Evolutionary conservation across 768 basidiomycete species (phyloP), one percentile per base, ranked within the genome.

Genomic region (Lepiota brunneoincarnata): DNA sequence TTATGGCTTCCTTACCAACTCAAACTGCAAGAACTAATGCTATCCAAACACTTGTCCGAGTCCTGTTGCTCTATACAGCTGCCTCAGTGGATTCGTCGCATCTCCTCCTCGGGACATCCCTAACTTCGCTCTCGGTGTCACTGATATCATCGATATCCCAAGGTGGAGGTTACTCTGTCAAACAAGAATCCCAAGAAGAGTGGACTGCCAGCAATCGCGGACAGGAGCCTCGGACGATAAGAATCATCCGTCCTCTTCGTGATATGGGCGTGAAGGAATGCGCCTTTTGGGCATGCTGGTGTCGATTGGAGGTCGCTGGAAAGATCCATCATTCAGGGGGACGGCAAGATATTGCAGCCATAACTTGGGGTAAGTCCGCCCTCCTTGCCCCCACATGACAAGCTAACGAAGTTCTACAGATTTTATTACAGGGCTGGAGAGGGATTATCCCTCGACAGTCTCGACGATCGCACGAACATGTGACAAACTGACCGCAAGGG

Each of bases 361-460:
- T 91, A 28, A 93, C 91, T 3, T 81, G 84, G 78, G 83, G 90
- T 88, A 60, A n/a, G 51, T 23, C 17, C 45, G 17, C 11, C 31
- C 42, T n/a, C n/a, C 52, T 36, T 26, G 21, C 9, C 41, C 21
- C 42, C 17, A 49, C 44, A 51, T 7, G 3, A 40, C 24, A 17
- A 38, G 4, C n/a, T 34, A 14, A 14, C 18, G 23, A 24, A 31
- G 7, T 43, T 26, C 35, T 10, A 10, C 52, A 91, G 91, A 86
- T 64, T 93, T 93, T 60, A 89, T 93, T 53, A 69, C 87, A 17
- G 86, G 89, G 2, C 64, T 93, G 24, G 91, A 93, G 68, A 81
- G 78, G 47, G 85, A 92, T 65, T 93, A 87, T 65, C 91, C 91
- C 3, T 90, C 91, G 0, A 93, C 91, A 0, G 91, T 93, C 10